These are phyloP conservation scores for Aspergillus affinis DNA, from an alignment of 495 filamentous ascomycete species.

Conservation along the genomic window DNA sequence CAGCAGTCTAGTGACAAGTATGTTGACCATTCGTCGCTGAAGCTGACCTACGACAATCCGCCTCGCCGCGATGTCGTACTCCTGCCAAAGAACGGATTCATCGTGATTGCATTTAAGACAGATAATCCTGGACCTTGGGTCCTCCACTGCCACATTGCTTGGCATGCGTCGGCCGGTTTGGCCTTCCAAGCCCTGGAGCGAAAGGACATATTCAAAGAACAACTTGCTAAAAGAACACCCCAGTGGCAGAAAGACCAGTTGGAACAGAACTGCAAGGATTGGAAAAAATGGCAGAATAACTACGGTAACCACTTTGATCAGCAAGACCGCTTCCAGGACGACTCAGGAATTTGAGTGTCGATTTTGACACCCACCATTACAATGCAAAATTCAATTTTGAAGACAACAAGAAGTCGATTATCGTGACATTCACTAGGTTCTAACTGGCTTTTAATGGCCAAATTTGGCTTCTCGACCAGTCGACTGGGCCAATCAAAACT, in stretches of 20 bases:
- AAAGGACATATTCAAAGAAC: slow-evolving; percentile 1
- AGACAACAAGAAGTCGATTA: too few species aligned
- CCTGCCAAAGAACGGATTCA: slow-evolving; percentile 39
- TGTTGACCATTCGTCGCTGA: slow-evolving; percentile 43
- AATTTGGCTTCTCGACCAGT: too few species aligned
- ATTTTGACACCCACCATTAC: too few species aligned
- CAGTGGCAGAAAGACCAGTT: not conserved
- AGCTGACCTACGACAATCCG: slow-evolving; percentile 15
- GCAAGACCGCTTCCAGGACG: slow-evolving; percentile 11
- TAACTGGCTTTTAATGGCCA: too few species aligned
- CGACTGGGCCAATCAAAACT: too few species aligned
- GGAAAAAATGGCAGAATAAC: slow-evolving; percentile 7
- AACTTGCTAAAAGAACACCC: not conserved
- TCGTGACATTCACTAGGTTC: too few species aligned
- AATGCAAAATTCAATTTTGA: too few species aligned
- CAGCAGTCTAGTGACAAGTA: not conserved
- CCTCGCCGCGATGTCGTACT: slow-evolving; percentile 50
- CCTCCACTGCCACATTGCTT: slow-evolving; percentile 47
- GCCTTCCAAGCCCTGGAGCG: slow-evolving; percentile 39
- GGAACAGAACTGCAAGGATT: slow-evolving; percentile 6
- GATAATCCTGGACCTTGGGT: slow-evolving; percentile 57
- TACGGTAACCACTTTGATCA: not conserved
- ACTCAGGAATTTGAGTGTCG: slow-evolving; percentile 11
- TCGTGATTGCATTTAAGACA: slow-evolving; percentile 59
- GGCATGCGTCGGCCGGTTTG: slow-evolving; percentile 36